Evolutionary conservation across 2,329 filamentous ascomycete species (phyloP).

Genomic region (Claviceps monticola): DNA sequence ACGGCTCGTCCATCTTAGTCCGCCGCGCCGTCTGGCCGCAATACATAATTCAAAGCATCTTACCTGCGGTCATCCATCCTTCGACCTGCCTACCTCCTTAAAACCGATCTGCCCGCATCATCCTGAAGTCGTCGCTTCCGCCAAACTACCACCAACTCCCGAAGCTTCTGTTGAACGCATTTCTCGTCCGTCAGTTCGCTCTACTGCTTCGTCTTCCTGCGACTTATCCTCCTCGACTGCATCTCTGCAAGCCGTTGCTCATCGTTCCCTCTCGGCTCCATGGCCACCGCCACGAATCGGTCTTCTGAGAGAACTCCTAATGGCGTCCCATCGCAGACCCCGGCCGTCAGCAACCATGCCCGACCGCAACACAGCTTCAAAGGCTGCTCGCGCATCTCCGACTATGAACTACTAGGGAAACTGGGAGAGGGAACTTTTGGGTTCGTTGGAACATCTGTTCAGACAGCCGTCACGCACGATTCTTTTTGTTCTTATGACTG

Average conservation of each 20-base stretch:
- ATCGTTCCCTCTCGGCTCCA: neutral
- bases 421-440: slow-evolving; percentile 94
- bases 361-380: slow-evolving; percentile 50
- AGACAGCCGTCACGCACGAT: neutral
- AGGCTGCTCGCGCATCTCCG: slow-evolving; percentile 71
- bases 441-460: slow-evolving; percentile 28
- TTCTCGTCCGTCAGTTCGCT: neutral
- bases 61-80: no score
- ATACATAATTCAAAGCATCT: no score
- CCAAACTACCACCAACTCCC: neutral
- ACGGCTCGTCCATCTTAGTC: no score
- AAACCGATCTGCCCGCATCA: neutral
- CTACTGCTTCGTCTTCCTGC: neutral
- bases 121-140: neutral
- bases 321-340: slow-evolving; percentile 39
- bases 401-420: slow-evolving; percentile 70
- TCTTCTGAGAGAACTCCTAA: slow-evolving; percentile 18
- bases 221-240: neutral
- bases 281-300: slow-evolving; percentile 15
- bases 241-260: neutral
- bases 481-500: neutral
- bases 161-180: neutral
- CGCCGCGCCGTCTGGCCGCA: no score
- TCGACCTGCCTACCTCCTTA: no score
- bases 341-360: slow-evolving; percentile 41